Evolutionary conservation across 2,329 filamentous ascomycete species (phyloP), one percentile per base, ranked within the genome.

Genomic region (Chlorencoelia australis): DNA sequence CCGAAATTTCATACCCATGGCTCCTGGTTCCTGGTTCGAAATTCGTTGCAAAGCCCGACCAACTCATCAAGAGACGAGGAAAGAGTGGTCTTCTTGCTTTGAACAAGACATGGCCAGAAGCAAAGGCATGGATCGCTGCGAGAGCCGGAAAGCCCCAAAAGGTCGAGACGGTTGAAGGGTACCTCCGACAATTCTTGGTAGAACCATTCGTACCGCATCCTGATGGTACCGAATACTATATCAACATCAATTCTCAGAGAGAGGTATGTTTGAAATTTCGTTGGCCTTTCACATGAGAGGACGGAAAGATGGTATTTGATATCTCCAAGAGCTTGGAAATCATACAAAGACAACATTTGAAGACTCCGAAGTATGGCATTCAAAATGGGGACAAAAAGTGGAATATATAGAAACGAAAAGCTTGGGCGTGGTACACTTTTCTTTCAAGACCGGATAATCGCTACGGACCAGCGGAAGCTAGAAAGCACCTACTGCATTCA

Each of bases 221-320:
- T 48, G 75, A 87, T 56, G 82, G 87, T 63, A 95, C 89, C 48
- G 91, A 98, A 68, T 96, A 96, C 73, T 98, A 98, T 70, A 94
- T 98, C 73, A 95, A 95, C 79, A 98, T 98, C 73, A 91, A 95
- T 77, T 96, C 91, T 47, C 88, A 94, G 59, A 84, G 91, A 73
- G 91, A 96, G 80, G 91, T 96, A 79, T 79, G 87, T 79, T 36
- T 21, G 24, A 34, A n/a, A n/a, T n/a, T n/a, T n/a, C n/a, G n/a
- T n/a, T n/a, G n/a, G n/a, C n/a, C n/a, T n/a, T n/a, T n/a, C n/a
- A n/a, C n/a, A n/a, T n/a, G n/a, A n/a, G n/a, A n/a, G n/a, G n/a
- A n/a, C n/a, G n/a, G n/a, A n/a, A n/a, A n/a, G n/a, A n/a, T n/a
- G n/a, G n/a, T n/a, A n/a, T n/a, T n/a, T n/a, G n/a, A n/a, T n/a